These are phyloP conservation scores for Leccinum pachyderme DNA, from an alignment of 1,284 basidiomycete genomes.

Conservation along the genomic window DNA sequence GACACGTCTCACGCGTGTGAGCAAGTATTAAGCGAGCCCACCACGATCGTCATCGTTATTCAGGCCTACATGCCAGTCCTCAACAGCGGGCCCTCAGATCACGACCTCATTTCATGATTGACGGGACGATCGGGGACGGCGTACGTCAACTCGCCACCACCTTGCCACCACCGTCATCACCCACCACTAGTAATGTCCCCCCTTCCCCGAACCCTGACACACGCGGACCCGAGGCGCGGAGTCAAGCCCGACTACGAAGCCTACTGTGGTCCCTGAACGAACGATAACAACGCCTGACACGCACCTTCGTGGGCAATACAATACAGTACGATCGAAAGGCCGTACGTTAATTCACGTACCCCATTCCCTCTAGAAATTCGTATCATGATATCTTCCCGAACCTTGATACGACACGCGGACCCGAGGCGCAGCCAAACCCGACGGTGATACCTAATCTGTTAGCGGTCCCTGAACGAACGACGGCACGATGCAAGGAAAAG, in stretches of 20 bases:
- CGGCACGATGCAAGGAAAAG: background rate
- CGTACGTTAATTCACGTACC: background rate
- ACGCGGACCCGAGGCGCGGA: constrained; percentile 10
- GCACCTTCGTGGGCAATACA: background rate
- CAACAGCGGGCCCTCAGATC: background rate
- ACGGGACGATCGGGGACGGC: background rate
- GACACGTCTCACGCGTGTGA: background rate
- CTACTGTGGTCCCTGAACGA: background rate
- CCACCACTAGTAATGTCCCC: background rate
- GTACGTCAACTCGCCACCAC: background rate
- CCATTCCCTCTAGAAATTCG: background rate
- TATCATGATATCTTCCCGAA: background rate
- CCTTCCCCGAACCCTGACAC: background rate
- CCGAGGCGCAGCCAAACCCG: background rate
- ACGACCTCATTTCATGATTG: background rate
- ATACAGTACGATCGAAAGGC: background rate
- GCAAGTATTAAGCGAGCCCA: background rate
- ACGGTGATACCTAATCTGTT: background rate
- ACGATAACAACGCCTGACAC: background rate
- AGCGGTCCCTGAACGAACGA: background rate
- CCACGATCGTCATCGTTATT: background rate
- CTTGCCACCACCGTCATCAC: background rate
- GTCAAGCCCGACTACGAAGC: background rate
- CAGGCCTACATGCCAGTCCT: background rate
- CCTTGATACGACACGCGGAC: background rate